phyloP scores from a whole-genome alignment of 257 asterid species.

The Euphrasia confusa region DNA sequence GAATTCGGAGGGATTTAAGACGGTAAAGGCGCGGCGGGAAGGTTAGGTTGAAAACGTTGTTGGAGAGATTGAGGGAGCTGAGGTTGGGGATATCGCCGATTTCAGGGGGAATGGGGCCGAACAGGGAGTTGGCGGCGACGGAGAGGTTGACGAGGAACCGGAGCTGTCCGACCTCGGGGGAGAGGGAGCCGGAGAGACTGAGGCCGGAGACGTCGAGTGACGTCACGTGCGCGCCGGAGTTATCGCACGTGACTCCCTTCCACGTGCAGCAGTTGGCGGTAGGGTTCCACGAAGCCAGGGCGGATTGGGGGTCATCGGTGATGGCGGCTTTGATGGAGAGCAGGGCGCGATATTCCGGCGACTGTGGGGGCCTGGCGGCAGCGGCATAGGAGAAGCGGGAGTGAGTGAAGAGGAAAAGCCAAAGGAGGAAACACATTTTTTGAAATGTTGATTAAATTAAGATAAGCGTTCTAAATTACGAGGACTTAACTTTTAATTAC shows the following conservation, averaged over 20 bases:
- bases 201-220: constrained; percentile 56
- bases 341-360: constrained; percentile 51
- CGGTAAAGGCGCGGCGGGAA: constrained; percentile 4
- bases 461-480: no score
- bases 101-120: constrained; percentile 61
- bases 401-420: constrained; percentile 33
- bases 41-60: constrained; percentile 31
- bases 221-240: constrained; percentile 52
- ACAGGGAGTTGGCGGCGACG: constrained; percentile 48
- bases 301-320: constrained; percentile 54
- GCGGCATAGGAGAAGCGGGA: constrained; percentile 31
- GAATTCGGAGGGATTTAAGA: not conserved
- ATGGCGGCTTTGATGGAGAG: constrained; percentile 63
- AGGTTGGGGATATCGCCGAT: constrained; percentile 49
- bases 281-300: constrained; percentile 57
- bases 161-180: constrained; percentile 51
- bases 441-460: no score
- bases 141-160: constrained; percentile 51
- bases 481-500: no score
- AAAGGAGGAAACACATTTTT: constrained; percentile 53
- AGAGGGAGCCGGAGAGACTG: constrained; percentile 52
- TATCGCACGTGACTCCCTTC: constrained; percentile 72
- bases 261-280: constrained; percentile 61
- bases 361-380: constrained; percentile 34
- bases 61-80: constrained; percentile 61